Percentiles rank a stretch among this genome's conserved stretches.
Evolutionary conservation across 495 filamentous ascomycete genomes (phyloP).

Genomic region (Lophiotrema nucula): DNA sequence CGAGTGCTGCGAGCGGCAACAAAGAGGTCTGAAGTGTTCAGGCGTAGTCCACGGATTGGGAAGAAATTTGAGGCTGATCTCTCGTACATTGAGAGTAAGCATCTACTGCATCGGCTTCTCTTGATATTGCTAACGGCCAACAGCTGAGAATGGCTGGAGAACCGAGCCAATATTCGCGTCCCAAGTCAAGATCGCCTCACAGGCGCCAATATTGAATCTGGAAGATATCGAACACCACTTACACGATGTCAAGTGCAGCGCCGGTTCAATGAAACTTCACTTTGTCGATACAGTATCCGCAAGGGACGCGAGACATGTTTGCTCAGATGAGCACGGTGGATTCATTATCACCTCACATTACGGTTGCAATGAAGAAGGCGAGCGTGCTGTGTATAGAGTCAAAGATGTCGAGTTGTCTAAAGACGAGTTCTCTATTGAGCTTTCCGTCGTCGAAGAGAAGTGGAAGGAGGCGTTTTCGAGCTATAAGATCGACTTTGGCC

Average conservation of each 20-base stretch:
- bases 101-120: not conserved
- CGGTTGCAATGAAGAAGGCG: conserved; percentile 26
- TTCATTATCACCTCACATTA: conserved; percentile 27
- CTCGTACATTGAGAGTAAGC: conserved; percentile 24
- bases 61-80: conserved; percentile 15
- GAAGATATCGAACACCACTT: conserved; percentile 31
- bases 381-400: conserved; percentile 27
- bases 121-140: not conserved
- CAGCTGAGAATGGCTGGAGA: conserved; percentile 21
- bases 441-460: conserved; percentile 10
- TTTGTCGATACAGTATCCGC: conserved; percentile 14
- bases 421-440: conserved; percentile 17
- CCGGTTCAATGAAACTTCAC: conserved; percentile 15
- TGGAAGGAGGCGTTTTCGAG: conserved; percentile 23
- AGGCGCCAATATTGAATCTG: conserved; percentile 21
- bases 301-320: conserved; percentile 18
- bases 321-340: conserved; percentile 17
- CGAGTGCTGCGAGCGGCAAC: conserved; percentile 23
- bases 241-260: conserved; percentile 18
- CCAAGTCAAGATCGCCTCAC: conserved; percentile 15
- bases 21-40: conserved; percentile 17
- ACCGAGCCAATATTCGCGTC: conserved; percentile 21
- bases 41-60: conserved; percentile 14
- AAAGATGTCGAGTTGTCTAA: not conserved
- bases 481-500: conserved; percentile 29